Evolutionary conservation across 1,139 yeast species (phyloP), one percentile per base, ranked within the genome.

Genomic region (Hemisphaericaspora xylanilytica): DNA sequence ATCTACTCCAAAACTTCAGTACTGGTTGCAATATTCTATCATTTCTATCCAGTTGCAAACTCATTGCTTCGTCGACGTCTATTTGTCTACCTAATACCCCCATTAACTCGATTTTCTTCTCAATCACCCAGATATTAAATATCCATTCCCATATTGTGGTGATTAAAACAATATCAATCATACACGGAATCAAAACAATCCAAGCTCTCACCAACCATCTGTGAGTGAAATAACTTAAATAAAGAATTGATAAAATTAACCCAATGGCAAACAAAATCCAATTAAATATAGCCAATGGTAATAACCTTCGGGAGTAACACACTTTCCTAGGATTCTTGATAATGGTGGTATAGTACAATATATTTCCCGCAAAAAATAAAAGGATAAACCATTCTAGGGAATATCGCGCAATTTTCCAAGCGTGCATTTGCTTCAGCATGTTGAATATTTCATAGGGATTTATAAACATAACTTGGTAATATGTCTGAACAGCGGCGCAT

Each of bases 81-180:
- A 71, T 63, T 40, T 72, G 52, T 51, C 80, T 63, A 2, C 81
- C 81, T 33, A 75, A 55, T 11, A 75, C 71, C 1, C 76, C 75
- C 54, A 62, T 62, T 33, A 72, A 56, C 43, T 75, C 80, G 28
- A 56, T 53, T 27, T 66, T 53, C 43, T 66, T 61, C 43, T 74
- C 78, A 33, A 74, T 50, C 16, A 64, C 55, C 39, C 67, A 55
- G 18, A 74, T 72, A 37, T 69, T 67, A 45, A 59, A 67, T 6
- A 73, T 50, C 81, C 80, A 75, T 53, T 75, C 80, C 80, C 80
- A 75, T 1, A 71, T 56, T 1, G 66, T 59, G 3, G 75, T 64
- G 12, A 72, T 53, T 10, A 70, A 46, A 21, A 68, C 63, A 18
- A 73, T 56, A 38, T 71, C 71, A 5, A 72, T 38, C 33, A 73